Conservation (phyloP, 345 rosid species). For the Pugionium cornutum region DNA sequence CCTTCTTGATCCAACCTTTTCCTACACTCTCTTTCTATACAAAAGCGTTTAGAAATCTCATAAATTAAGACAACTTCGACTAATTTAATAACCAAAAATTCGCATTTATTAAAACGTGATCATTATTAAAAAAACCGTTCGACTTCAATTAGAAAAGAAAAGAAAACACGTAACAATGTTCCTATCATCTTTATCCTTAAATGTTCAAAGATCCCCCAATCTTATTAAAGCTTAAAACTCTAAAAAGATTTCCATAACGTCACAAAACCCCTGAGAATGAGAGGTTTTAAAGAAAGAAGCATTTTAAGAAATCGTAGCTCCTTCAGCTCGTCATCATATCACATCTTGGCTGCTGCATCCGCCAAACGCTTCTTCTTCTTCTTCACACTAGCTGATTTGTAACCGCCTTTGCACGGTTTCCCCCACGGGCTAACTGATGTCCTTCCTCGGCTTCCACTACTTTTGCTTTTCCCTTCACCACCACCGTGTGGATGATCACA, state of each 20-base stretch:
- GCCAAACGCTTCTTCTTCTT: slow-evolving; percentile 50
- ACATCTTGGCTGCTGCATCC: slow-evolving; percentile 31
- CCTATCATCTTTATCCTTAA: slow-evolving; percentile 1
- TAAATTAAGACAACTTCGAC: neutral
- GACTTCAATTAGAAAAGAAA: neutral
- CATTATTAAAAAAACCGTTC: slow-evolving; percentile 23
- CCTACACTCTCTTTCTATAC: slow-evolving; percentile 9
- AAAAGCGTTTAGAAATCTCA: neutral
- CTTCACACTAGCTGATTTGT: slow-evolving; percentile 61
- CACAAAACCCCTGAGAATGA: neutral
- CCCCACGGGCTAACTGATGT: slow-evolving; percentile 85
- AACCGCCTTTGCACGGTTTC: slow-evolving; percentile 80
- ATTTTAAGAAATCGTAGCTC: neutral
- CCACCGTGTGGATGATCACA: slow-evolving; percentile 98
- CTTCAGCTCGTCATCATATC: neutral
- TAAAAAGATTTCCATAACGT: slow-evolving; percentile 17
- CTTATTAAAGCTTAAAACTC: slow-evolving; percentile 5
- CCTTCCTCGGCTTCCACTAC: slow-evolving; percentile 69
- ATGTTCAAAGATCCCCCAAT: neutral
- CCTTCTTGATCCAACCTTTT: slow-evolving; percentile 10
- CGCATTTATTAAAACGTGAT: neutral
- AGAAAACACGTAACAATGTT: neutral
- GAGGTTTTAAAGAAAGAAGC: neutral
- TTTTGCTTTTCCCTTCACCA: slow-evolving; percentile 91
- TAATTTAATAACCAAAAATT: neutral